Conservation (phyloP, 2,329 filamentous ascomycete species). For the Aotearoamyces nothofagi region DNA sequence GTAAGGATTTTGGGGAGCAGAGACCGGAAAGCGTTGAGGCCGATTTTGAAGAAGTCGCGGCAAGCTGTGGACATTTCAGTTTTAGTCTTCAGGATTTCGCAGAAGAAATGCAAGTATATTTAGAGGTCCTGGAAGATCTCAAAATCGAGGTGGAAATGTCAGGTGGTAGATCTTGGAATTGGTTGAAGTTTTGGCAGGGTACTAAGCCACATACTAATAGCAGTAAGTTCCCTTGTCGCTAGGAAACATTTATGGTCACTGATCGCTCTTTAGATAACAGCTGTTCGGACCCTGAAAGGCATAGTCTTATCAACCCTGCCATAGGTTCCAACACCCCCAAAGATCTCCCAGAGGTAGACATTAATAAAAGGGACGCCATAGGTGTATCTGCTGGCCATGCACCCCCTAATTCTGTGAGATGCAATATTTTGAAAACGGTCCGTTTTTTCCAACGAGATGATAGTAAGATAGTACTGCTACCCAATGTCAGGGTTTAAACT, state of each 20-base stretch:
- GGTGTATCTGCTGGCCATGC: too few species aligned
- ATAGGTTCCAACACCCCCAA: too few species aligned
- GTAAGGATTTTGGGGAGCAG: conserved; percentile 54
- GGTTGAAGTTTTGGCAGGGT: conserved; percentile 67
- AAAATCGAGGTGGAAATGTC: conserved; percentile 53
- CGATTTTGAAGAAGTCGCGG: conserved; percentile 92
- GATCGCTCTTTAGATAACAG: too few species aligned
- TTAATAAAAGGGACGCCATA: background rate
- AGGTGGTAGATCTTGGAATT: conserved; percentile 59
- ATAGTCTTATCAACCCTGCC: too few species aligned
- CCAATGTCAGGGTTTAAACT: conserved; percentile 10
- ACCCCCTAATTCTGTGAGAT: conserved; percentile 10
- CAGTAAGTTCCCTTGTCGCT: too few species aligned
- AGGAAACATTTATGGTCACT: too few species aligned
- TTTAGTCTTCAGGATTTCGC: conserved; percentile 85
- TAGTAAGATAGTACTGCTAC: conserved; percentile 24
- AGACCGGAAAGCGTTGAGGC: conserved; percentile 66
- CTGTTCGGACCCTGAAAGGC: too few species aligned
- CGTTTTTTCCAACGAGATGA: conserved; percentile 47
- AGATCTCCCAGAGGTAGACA: background rate
- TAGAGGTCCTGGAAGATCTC: conserved; percentile 74
- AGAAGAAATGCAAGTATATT: conserved; percentile 70
- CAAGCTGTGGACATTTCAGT: conserved; percentile 94
- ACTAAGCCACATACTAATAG: too few species aligned
- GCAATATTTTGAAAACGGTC: conserved; percentile 37